Conservation (phyloP, 495 filamentous ascomycete species). For the Haplographium delicatum region DNA sequence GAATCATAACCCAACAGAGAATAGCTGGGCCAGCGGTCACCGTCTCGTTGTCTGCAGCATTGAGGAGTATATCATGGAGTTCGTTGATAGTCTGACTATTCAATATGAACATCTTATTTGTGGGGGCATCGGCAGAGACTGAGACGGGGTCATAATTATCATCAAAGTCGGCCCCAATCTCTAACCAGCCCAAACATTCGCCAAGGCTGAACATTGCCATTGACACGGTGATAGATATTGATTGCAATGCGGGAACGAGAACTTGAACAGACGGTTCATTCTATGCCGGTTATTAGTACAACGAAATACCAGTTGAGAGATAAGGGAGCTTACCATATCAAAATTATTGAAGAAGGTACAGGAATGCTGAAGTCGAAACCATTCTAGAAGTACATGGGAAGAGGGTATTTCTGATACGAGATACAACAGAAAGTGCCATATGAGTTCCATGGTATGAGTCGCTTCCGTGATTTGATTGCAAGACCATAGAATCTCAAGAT, state of each 20-base stretch:
- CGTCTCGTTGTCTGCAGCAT: conserved; percentile 40
- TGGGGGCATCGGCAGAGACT: conserved; percentile 21
- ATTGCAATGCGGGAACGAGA: conserved; percentile 56
- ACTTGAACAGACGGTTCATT: conserved; percentile 41
- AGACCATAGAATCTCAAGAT: conserved; percentile 57
- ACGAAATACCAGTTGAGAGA: conserved; percentile 25
- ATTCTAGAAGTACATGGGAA: conserved; percentile 54
- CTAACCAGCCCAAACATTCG: conserved; percentile 38
- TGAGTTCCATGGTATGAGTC: conserved; percentile 63
- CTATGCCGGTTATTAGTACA: conserved; percentile 5
- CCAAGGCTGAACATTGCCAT: conserved; percentile 69
- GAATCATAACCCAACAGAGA: conserved; percentile 71
- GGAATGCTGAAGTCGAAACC: conserved; percentile 66
- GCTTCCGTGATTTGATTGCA: conserved; percentile 60
- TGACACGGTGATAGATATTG: conserved; percentile 66
- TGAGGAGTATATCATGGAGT: conserved; percentile 57
- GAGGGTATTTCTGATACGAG: conserved; percentile 49
- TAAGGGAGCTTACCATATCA: conserved; percentile 36
- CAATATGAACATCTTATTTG: conserved; percentile 53
- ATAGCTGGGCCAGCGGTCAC: conserved; percentile 57
- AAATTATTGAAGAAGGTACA: conserved; percentile 59
- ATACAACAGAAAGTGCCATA: conserved; percentile 64
- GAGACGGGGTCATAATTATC: conserved; percentile 33
- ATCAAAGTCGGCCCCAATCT: conserved; percentile 23
- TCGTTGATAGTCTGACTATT: conserved; percentile 55